These are phyloP conservation scores for Beta lomatogona DNA, from an alignment of 179 eudicot species.

Conservation along the genomic window DNA sequence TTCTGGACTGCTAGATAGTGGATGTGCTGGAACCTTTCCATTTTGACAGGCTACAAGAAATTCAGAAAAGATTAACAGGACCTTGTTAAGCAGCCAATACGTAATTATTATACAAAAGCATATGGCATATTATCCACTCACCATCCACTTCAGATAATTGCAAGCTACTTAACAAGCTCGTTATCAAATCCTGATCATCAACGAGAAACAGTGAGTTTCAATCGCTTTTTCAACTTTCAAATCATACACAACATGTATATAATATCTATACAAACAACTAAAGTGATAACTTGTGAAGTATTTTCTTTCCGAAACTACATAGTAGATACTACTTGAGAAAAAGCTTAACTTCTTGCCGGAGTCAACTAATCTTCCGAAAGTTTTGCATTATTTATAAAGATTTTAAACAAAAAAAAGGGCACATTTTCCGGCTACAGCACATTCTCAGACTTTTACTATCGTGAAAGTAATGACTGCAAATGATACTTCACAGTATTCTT, in stretches of 20 bases:
- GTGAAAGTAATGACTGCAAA: no score
- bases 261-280: not conserved
- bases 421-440: no score
- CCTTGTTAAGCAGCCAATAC: not conserved
- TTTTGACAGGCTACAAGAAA: conserved; percentile 59
- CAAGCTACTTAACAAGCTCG: conserved; percentile 70
- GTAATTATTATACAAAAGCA: not conserved
- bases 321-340: no score
- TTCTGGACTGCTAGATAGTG: conserved; percentile 57
- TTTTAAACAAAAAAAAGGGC: no score
- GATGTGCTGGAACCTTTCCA: conserved; percentile 59
- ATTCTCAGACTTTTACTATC: no score
- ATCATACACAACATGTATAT: no score
- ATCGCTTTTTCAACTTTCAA: not conserved
- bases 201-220: conserved; percentile 17
- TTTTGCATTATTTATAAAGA: no score
- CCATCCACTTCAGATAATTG: conserved; percentile 75
- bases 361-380: no score
- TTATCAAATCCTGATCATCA: conserved; percentile 67
- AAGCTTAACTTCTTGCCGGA: no score
- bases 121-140: conserved; percentile 38
- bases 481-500: no score
- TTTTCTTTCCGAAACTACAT: no score
- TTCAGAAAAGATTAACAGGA: conserved; percentile 13
- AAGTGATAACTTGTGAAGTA: not conserved